phyloP scores from a whole-genome alignment of 805 yeast genomes.

The Citeromyces nyonsensis region DNA sequence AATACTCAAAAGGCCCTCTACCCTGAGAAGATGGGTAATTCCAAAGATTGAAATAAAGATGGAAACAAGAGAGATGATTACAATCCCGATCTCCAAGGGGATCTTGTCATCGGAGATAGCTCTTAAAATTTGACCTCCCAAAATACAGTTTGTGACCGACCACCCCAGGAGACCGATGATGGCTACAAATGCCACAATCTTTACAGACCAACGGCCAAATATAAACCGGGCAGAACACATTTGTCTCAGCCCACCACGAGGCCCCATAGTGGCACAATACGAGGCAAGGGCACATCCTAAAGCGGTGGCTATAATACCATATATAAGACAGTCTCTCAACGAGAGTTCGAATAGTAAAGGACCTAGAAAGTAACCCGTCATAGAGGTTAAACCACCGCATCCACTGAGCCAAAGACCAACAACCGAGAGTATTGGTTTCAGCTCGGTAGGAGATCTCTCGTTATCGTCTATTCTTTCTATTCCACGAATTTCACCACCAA shows the following conservation, averaged over 20 bases:
- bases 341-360: constrained; percentile 59
- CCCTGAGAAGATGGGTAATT: constrained; percentile 50
- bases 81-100: constrained; percentile 61
- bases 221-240: constrained; percentile 71
- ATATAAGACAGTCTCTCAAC: constrained; percentile 42
- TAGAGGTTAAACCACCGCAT: constrained; percentile 77
- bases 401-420: constrained; percentile 76
- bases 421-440: constrained; percentile 21
- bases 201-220: constrained; percentile 80
- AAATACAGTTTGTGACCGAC: constrained; percentile 83
- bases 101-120: constrained; percentile 50
- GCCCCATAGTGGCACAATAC: constrained; percentile 78
- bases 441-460: constrained; percentile 18
- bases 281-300: constrained; percentile 71
- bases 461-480: constrained; percentile 60
- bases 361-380: constrained; percentile 72
- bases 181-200: constrained; percentile 55
- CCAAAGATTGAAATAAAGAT: constrained; percentile 66
- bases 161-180: constrained; percentile 78
- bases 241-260: constrained; percentile 79
- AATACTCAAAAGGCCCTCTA: constrained; percentile 51
- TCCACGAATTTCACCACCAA: constrained; percentile 65
- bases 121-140: constrained; percentile 73
- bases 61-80: constrained; percentile 50
- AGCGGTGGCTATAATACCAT: constrained; percentile 48